Evolutionary conservation across 495 filamentous ascomycete species (phyloP), one percentile per base, ranked within the genome.

Genomic region (Staphylotrichum longicolle): DNA sequence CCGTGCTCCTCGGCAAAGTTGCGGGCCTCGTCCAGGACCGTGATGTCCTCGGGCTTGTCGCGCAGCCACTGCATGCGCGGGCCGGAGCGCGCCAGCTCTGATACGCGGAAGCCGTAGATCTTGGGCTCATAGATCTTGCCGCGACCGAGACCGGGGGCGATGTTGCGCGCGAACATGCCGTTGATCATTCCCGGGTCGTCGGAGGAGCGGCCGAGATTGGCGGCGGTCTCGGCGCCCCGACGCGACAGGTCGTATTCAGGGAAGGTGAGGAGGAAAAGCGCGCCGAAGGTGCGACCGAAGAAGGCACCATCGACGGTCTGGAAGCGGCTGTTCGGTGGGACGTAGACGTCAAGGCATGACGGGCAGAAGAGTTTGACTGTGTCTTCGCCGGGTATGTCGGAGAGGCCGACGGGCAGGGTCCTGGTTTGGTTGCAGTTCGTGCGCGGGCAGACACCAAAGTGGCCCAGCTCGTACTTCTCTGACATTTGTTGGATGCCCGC

Each of bases 321-420:
- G 71, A 98, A 98, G 30, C 94, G 86, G 68, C 91, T 96, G 78
- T 98, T 98, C 8, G 94, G 95, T 0, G 94, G 94, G 2, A 91
- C 94, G 78, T 98, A 98, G 68, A 98, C 88, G 71, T 98, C 94
- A 68, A 96, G 86, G 75, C 94, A 98, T 52, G 88, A 91, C 9
- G 95, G 94, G 73, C 94, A 98, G 80, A 97, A 98, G 5, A 98
- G 84, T 74, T 98, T 98, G 63, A 98, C 94, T 2, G 95, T 98
- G 71, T 98, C 94, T 70, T 93, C 89, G 58, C 95, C 93, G 6
- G 95, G 95, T 33, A 89, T 94, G 74, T 98, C 94, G 62, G 87
- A 94, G 61, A 90, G 84, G 35, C 94, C 94, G 10, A 97, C 95
- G 11, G 94, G 94, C 12, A 98, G 85, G 32, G 96, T 92, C 65